Evolutionary conservation across 441 rosid genomes (phyloP).

Genomic region (Geranium incanum): DNA sequence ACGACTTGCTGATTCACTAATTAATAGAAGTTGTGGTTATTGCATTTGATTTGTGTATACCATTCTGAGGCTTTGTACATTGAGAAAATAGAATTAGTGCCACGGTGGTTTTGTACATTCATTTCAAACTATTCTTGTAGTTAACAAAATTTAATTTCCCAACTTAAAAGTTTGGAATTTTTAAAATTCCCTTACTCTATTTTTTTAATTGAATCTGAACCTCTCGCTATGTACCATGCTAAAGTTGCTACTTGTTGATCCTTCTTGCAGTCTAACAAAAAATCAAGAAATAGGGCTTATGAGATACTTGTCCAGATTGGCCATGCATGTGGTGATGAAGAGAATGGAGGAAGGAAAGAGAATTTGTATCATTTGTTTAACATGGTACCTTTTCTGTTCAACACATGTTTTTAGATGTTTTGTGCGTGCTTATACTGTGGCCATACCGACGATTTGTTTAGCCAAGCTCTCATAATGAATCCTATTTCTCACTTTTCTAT

Average conservation of each 20-base stretch:
- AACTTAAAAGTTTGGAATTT: no score
- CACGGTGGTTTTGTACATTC: no score
- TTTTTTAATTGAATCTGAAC: background rate
- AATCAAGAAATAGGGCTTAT: constrained; percentile 89
- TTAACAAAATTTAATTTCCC: no score
- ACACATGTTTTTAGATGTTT: constrained; percentile 1
- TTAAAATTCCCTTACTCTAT: no score
- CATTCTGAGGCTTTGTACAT: no score
- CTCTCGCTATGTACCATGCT: background rate
- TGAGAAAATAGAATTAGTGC: no score
- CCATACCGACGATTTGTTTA: background rate
- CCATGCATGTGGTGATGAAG: constrained; percentile 73
- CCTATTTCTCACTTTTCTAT: background rate
- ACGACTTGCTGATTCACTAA: no score
- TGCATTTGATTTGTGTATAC: no score
- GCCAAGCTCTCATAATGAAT: background rate
- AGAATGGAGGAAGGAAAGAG: constrained; percentile 69
- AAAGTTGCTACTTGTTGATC: constrained; percentile 10
- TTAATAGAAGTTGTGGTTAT: no score
- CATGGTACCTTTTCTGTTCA: constrained; percentile 43
- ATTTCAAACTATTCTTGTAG: no score
- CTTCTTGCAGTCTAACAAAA: constrained; percentile 62
- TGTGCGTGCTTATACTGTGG: no score
- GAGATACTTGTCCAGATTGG: constrained; percentile 90
- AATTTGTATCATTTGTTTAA: constrained; percentile 62